Evolutionary conservation across 345 rosid species (phyloP), one percentile per base, ranked within the genome.

Genomic region (Eucalyptus shirleyi): DNA sequence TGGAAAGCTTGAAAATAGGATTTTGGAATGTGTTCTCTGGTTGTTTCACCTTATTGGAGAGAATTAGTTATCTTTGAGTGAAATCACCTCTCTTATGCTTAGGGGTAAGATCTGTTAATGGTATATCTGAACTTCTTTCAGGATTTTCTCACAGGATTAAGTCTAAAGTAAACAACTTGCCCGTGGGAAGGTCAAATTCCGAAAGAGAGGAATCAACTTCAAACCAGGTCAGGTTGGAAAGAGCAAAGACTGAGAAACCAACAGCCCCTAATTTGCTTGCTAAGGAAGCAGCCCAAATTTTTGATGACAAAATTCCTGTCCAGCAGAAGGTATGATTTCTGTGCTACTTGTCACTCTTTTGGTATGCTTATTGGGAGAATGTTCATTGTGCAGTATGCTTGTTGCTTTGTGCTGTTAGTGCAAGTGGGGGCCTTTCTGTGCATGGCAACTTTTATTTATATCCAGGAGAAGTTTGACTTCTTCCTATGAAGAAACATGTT

Each of bases 251-350:
- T 30, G 98, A 96, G 93, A 92, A 91, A 89, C 95, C 88, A n/a
- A 94, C 91, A 89, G 92, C 89, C 91, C 94, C 88, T 40, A 95
- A 92, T 92, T 90, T 98, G 88, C 96, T 94, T 90, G 95, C 96
- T 32, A 92, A 93, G 90, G 98, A 97, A 89, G 98, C 99, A 40
- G 98, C 97, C 24, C 94, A 95, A 92, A 95, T 98, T 67, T 97
- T 94, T 90, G 95, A 96, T 91, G 93, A 94, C 88, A 98, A 91
- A 89, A 92, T 98, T 88, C 91, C 99, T 65, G 95, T 90, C 34
- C 94, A 95, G 92, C 91, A 94, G 94, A 98, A 93, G 98, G 99
- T 98, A 94, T 65, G 40, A 13, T 83, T 60, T 67, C 59, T 40
- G 28, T 37, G 67, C 56, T 47, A 86, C 49, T 85, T 10, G 60